Conservation (phyloP, 169 alveolate genomes). For the Cytauxzoon felis region DNA sequence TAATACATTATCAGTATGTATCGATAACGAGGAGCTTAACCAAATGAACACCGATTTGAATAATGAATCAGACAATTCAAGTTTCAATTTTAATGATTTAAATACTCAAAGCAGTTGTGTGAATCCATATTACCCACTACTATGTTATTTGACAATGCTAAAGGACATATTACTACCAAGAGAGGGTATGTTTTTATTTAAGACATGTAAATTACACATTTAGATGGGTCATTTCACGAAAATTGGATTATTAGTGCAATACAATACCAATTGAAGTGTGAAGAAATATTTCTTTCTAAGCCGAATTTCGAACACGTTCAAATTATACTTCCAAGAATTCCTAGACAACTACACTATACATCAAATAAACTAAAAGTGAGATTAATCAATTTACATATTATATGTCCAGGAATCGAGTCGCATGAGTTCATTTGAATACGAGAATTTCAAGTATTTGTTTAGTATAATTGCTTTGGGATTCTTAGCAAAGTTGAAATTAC, state of each 20-base stretch:
- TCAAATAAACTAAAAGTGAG: constrained; percentile 54
- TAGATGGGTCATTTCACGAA: constrained; percentile 58
- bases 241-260: constrained; percentile 68
- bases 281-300: constrained; percentile 49
- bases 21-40: no score
- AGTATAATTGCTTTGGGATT: constrained; percentile 13
- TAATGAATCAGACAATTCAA: no score
- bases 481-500: constrained; percentile 8
- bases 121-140: neutral
- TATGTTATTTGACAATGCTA: constrained; percentile 2
- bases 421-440: neutral
- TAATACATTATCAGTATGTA: no score
- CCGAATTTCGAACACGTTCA: constrained; percentile 24
- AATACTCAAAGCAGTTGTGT: no score
- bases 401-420: neutral
- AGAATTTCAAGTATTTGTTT: constrained; percentile 8
- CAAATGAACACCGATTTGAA: no score
- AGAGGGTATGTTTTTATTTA: constrained; percentile 6
- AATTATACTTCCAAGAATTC: constrained; percentile 33
- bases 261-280: constrained; percentile 62
- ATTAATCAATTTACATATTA: neutral
- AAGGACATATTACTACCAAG: constrained; percentile 13
- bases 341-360: constrained; percentile 56
- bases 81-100: no score
- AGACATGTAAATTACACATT: neutral